Evolutionary conservation across 2,329 filamentous ascomycete species (phyloP).

Genomic region (Xylariaceae sp.): DNA sequence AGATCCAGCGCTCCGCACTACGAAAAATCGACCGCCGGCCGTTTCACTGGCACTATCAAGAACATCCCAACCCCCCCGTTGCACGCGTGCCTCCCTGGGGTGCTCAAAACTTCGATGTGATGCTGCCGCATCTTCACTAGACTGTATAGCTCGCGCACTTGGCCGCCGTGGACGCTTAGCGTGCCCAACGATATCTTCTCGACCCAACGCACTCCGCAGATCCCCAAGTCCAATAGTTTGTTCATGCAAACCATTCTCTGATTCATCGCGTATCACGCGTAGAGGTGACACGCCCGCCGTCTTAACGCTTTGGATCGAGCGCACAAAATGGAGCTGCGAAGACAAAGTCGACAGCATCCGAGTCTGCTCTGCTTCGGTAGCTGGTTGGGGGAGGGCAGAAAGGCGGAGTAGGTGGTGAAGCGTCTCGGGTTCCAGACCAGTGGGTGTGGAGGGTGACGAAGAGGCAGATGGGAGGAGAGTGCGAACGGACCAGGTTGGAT

Average conservation of each 20-base stretch:
- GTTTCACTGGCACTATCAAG: constrained; percentile 63
- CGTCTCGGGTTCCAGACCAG: constrained; percentile 59
- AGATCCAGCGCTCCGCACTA: constrained; percentile 60
- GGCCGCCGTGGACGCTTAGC: constrained; percentile 34
- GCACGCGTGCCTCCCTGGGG: constrained; percentile 36
- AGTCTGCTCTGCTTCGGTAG: constrained; percentile 58
- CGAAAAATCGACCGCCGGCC: constrained; percentile 67
- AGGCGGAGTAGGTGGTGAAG: constrained; percentile 84
- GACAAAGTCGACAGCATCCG: constrained; percentile 72
- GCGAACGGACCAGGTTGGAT: constrained; percentile 80
- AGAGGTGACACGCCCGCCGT: constrained; percentile 72
- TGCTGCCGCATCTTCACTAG: constrained; percentile 3
- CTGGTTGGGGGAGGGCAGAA: constrained; percentile 78
- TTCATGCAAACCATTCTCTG: constrained; percentile 50
- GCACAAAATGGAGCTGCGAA: constrained; percentile 88
- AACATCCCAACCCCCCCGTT: constrained; percentile 67
- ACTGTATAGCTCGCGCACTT: not conserved
- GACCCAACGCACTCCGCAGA: constrained; percentile 53
- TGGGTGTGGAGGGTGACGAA: constrained; percentile 22
- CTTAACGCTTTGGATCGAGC: constrained; percentile 76
- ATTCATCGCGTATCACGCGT: constrained; percentile 78
- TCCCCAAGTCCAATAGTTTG: constrained; percentile 58
- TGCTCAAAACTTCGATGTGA: not conserved
- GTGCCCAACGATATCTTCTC: constrained; percentile 61
- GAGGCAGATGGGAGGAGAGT: constrained; percentile 60